Evolutionary conservation across 2,329 filamentous ascomycete genomes (phyloP).

Genomic region (Aotearoamyces nothofagi): DNA sequence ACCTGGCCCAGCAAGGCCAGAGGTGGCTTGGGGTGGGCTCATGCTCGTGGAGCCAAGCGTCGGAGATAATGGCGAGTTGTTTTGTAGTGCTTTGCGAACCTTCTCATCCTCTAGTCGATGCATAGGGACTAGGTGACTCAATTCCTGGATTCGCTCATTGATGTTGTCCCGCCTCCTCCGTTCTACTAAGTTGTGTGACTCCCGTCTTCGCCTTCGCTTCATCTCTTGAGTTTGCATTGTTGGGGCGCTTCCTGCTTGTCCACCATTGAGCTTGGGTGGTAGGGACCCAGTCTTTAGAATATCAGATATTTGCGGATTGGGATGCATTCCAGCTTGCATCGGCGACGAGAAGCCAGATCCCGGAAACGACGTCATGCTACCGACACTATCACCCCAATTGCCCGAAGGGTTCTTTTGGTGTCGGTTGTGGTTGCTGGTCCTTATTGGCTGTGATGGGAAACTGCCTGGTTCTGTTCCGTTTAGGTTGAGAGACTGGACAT

Average conservation of each 20-base stretch:
- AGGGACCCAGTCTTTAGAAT: conserved; percentile 83
- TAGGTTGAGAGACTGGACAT: conserved; percentile 54
- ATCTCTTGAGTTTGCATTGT: conserved; percentile 70
- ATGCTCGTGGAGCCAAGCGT: conserved; percentile 48
- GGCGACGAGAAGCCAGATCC: conserved; percentile 85
- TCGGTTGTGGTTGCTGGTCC: conserved; percentile 43
- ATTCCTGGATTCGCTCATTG: conserved; percentile 94
- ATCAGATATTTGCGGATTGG: conserved; percentile 67
- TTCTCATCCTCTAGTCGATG: conserved; percentile 96
- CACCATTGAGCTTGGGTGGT: conserved; percentile 58
- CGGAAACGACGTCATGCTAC: conserved; percentile 70
- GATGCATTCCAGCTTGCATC: conserved; percentile 45
- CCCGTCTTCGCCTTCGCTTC: conserved; percentile 78
- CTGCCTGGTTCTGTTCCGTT: conserved; percentile 51
- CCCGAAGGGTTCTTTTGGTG: conserved; percentile 77
- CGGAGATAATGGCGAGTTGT: conserved; percentile 78
- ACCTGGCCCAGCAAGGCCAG: conserved; percentile 70
- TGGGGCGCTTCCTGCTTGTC: conserved; percentile 11
- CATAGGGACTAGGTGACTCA: conserved; percentile 81
- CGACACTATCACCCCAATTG: conserved; percentile 80
- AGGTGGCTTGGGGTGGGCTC: conserved; percentile 66
- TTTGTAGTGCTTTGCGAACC: conserved; percentile 85
- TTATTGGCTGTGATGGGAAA: conserved; percentile 67
- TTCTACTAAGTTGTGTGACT: conserved; percentile 94
- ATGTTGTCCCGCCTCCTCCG: conserved; percentile 92